Evolutionary conservation across 768 basidiomycete genomes (phyloP), one percentile per base, ranked within the genome.

Genomic region (Pholiota molesta): DNA sequence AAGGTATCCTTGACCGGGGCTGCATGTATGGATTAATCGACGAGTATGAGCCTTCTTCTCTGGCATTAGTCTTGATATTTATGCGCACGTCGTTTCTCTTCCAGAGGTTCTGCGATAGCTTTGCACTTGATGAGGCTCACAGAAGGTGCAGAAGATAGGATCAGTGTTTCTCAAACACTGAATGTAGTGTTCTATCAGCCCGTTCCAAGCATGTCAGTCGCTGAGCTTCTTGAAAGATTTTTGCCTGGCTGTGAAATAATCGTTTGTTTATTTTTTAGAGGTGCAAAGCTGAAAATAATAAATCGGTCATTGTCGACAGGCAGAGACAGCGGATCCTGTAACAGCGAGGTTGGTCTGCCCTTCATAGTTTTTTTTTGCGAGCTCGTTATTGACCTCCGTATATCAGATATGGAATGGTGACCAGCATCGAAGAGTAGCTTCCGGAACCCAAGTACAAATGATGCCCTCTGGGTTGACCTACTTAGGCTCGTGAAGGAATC

Each of bases 331-430:
- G 68, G 71, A 10, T 69, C 63, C 17, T 71, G 70, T 42, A 56
- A 59, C 40, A 66, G 67, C 51, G 71, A 73, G 54, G 72, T 71
- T 33, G 42, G 66, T 54, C 21, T 26, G 19, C 21, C 33, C 33
- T 31, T 35, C 1, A 2, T 2, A 26, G 31, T 31, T n/a, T n/a
- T 16, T 31, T 28, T 19, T 14, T 60, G 1, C 31, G 35, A 23
- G 6, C 17, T 19, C 33, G 21, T 52, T 51, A n/a, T 49, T 42
- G 44, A 26, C 21, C 26, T 7, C 5, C 4, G 28, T n/a, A 29
- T 4, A 7, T n/a, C 19, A 73, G 72, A 65, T 73, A 14, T 72
- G 72, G 72, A 68, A 72, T 59, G 54, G 61, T 8, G 53, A 61
- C 29, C 65, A 63, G 23, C 67, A 70, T 44, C 63, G 47, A 49